A percentile compares a stretch with the other conserved stretches of the same genome.
These are phyloP conservation scores for Lactuca saligna DNA, from an alignment of 129 eudicot species.

Conservation along the genomic window DNA sequence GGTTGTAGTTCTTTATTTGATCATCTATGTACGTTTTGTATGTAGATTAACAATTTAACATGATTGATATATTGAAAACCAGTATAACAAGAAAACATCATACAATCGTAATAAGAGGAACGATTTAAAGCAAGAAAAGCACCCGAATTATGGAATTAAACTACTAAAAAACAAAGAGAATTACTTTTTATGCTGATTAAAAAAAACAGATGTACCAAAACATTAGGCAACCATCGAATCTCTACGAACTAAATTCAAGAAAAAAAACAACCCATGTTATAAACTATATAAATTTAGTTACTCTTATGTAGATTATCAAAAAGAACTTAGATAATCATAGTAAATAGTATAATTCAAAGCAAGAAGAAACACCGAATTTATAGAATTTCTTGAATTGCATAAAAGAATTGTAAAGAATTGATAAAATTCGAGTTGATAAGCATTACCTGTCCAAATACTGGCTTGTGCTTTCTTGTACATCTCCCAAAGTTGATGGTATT, in stretches of 20 bases:
- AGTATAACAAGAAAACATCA: not conserved
- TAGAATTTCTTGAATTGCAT: not conserved
- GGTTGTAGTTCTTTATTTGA: too few relatives aligned
- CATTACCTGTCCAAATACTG: constrained; percentile 74
- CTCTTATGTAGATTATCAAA: not conserved
- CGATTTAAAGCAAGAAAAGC: not conserved
- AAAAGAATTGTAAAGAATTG: not conserved
- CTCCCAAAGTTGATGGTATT: constrained; percentile 79
- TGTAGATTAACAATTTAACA: not conserved
- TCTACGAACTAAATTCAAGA: not conserved
- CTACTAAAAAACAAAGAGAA: not conserved
- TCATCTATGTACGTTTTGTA: too few relatives aligned
- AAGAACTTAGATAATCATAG: not conserved
- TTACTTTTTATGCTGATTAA: not conserved
- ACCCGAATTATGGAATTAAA: not conserved
- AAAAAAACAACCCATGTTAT: not conserved
- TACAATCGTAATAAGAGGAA: not conserved
- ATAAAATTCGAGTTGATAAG: not conserved
- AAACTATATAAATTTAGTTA: not conserved
- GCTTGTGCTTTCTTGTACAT: constrained; percentile 83
- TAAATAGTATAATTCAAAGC: not conserved
- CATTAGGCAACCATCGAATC: not conserved
- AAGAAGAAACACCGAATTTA: constrained; percentile 10
- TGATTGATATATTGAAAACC: not conserved
- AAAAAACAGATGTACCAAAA: not conserved